Conservation (phyloP, 352 stramenopile species). For the Halophytophthora polymorphica region DNA sequence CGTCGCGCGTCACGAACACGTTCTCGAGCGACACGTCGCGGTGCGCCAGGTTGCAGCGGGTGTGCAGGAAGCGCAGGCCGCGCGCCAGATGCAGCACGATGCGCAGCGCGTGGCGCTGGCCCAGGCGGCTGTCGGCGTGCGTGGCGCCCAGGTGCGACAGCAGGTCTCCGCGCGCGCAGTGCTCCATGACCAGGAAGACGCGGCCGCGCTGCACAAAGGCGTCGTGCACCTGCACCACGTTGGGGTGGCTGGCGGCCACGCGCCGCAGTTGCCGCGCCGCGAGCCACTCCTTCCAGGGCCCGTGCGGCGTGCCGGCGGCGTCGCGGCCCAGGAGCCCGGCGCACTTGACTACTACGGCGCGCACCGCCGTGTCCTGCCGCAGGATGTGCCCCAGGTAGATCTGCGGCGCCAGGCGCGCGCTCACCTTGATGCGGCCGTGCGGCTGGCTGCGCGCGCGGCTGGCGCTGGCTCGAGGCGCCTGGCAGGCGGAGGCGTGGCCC, state of each 20-base stretch:
- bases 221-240: conserved; percentile 38
- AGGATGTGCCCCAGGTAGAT: conserved; percentile 31
- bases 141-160: conserved; percentile 27
- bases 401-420: conserved; percentile 23
- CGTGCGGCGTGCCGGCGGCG: conserved; percentile 8
- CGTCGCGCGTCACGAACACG: conserved; percentile 39
- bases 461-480: too few relatives aligned
- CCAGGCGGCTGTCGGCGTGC: conserved; percentile 19
- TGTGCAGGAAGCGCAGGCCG: conserved; percentile 29
- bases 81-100: conserved; percentile 30
- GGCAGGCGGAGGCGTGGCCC: too few relatives aligned
- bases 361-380: neutral
- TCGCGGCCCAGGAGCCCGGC: conserved; percentile 21
- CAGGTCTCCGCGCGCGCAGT: conserved; percentile 48
- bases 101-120: conserved; percentile 21
- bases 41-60: conserved; percentile 30
- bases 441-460: too few relatives aligned
- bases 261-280: conserved; percentile 16
- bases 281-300: conserved; percentile 29
- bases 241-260: conserved; percentile 16
- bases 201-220: conserved; percentile 31
- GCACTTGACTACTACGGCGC: conserved; percentile 27
- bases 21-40: conserved; percentile 69
- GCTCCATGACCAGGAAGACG: conserved; percentile 56
- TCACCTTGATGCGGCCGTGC: conserved; percentile 26